These are phyloP conservation scores for Aspergillus puulaauensis DNA, from an alignment of 2,329 filamentous ascomycete genomes.

Conservation along the genomic window DNA sequence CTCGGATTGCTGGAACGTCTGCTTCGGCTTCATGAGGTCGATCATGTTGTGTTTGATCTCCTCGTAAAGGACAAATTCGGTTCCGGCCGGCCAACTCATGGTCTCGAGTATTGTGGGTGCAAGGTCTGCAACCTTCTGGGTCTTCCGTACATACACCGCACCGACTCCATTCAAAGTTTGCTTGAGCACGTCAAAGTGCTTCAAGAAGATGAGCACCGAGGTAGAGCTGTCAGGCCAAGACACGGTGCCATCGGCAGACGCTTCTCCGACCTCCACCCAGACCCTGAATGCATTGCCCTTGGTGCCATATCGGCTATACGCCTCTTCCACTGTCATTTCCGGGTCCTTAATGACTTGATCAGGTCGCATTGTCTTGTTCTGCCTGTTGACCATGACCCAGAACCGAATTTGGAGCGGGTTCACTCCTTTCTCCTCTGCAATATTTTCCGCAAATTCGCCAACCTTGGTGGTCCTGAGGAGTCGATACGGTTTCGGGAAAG, in stretches of 20 bases:
- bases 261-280: conserved; percentile 79
- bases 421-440: conserved; percentile 69
- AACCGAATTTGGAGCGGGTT: conserved; percentile 72
- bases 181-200: conserved; percentile 78
- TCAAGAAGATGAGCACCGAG: conserved; percentile 82
- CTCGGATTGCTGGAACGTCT: conserved; percentile 84
- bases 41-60: conserved; percentile 99
- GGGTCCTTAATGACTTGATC: conserved; percentile 81
- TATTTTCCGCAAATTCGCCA: conserved; percentile 67
- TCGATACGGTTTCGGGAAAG: conserved; percentile 70
- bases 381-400: conserved; percentile 97
- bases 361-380: conserved; percentile 93
- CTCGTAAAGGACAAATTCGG: conserved; percentile 76
- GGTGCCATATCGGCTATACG: conserved; percentile 66
- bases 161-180: conserved; percentile 76
- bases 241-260: conserved; percentile 67
- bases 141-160: conserved; percentile 82
- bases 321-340: conserved; percentile 75
- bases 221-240: conserved; percentile 61
- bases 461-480: conserved; percentile 74
- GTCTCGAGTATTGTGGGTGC: conserved; percentile 72
- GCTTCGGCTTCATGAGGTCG: conserved; percentile 86
- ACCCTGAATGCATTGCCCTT: conserved; percentile 69
- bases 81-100: conserved; percentile 82
- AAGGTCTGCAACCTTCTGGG: conserved; percentile 84